Conservation (phyloP, 2,329 filamentous ascomycete species). For the Ophiocordyceps unilateralis region DNA sequence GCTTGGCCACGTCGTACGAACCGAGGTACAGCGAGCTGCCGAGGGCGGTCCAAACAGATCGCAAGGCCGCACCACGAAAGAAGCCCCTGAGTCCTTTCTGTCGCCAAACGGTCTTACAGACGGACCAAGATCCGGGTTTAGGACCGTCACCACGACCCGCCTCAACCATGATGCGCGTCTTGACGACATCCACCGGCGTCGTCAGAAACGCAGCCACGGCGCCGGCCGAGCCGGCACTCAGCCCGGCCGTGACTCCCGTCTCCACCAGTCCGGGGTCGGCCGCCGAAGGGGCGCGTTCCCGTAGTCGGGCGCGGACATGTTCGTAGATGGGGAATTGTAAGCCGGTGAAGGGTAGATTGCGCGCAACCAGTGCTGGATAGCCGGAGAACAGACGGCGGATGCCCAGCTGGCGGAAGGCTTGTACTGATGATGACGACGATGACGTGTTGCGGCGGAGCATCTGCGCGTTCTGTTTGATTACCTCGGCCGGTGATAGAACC, state of each 20-base stretch:
- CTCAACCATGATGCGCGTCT: slow-evolving; percentile 74
- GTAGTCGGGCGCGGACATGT: slow-evolving; percentile 39
- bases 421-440: slow-evolving; percentile 24
- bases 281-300: slow-evolving; percentile 13
- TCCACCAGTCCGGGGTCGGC: slow-evolving; percentile 32
- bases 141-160: slow-evolving; percentile 20
- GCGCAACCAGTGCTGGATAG: slow-evolving; percentile 63
- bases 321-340: slow-evolving; percentile 84
- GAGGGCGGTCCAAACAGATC: slow-evolving; percentile 65
- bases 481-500: slow-evolving; percentile 75
- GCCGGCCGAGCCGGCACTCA: slow-evolving; percentile 58
- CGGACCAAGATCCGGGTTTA: slow-evolving; percentile 29
- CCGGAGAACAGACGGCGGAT: slow-evolving; percentile 44
- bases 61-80: slow-evolving; percentile 58
- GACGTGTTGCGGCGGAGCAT: slow-evolving; percentile 36
- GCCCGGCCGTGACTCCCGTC: slow-evolving; percentile 52
- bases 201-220: slow-evolving; percentile 64
- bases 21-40: slow-evolving; percentile 75
- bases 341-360: slow-evolving; percentile 77
- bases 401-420: slow-evolving; percentile 26
- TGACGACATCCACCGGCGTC: slow-evolving; percentile 77
- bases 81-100: slow-evolving; percentile 56
- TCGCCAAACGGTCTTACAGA: slow-evolving; percentile 46
- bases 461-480: slow-evolving; percentile 88
- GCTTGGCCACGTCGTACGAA: slow-evolving; percentile 66